Percentiles rank a stretch among this genome's conserved stretches.
Evolutionary conservation across 2,329 filamentous ascomycete species (phyloP).

Genomic region (Fusarium udum): DNA sequence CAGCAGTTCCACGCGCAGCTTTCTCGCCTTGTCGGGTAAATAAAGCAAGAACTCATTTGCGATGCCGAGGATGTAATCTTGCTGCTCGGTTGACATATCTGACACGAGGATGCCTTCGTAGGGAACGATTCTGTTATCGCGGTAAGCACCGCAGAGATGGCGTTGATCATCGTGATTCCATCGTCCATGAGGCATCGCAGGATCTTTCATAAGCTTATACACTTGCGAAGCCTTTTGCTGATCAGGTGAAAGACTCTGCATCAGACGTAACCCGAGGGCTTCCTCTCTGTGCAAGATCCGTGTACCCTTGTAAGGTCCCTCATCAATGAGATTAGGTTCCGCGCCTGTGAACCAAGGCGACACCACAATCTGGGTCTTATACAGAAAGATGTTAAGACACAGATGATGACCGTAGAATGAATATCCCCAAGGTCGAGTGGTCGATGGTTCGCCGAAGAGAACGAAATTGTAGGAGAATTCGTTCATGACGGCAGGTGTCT

Average conservation of each 20-base stretch:
- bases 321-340: slow-evolving; percentile 79
- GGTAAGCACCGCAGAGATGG: slow-evolving; percentile 79
- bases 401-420: slow-evolving; percentile 83
- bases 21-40: slow-evolving; percentile 65
- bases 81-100: slow-evolving; percentile 57
- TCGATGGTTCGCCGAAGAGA: slow-evolving; percentile 71
- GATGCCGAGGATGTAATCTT: slow-evolving; percentile 44
- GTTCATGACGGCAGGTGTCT: slow-evolving; percentile 72
- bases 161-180: slow-evolving; percentile 87
- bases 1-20: slow-evolving; percentile 64
- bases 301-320: slow-evolving; percentile 69
- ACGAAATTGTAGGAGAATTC: slow-evolving; percentile 81
- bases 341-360: slow-evolving; percentile 83
- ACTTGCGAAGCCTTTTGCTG: slow-evolving; percentile 61
- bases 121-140: slow-evolving; percentile 80
- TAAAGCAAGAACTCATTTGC: slow-evolving; percentile 72
- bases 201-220: slow-evolving; percentile 69
- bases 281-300: slow-evolving; percentile 74
- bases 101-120: slow-evolving; percentile 73
- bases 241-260: slow-evolving; percentile 67
- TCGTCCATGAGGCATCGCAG: slow-evolving; percentile 71
- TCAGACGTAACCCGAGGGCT: slow-evolving; percentile 70
- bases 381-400: slow-evolving; percentile 76
- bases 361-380: slow-evolving; percentile 71
- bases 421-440: slow-evolving; percentile 72